phyloP scores from a whole-genome alignment of 371 early-diverging fungal species.

The Chytridium lagenaria region DNA sequence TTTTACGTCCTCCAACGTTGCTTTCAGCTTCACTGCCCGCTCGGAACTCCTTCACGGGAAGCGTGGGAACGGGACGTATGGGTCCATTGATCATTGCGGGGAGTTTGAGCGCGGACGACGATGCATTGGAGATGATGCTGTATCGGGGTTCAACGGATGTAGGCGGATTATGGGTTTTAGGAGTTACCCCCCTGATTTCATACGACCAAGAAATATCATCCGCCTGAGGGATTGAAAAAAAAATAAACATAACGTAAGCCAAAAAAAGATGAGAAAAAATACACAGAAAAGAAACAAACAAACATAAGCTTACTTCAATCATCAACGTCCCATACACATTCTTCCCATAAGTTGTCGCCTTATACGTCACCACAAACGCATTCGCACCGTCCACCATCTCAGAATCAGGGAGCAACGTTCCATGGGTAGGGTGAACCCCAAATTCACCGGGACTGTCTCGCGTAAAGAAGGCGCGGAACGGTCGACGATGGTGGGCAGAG shows the following conservation, averaged over 20 bases:
- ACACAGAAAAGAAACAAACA: constrained; percentile 5
- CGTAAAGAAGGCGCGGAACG: constrained; percentile 48
- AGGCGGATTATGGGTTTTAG: constrained; percentile 10
- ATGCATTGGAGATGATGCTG: not conserved
- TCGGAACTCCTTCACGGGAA: no score
- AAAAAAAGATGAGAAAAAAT: constrained; percentile 4
- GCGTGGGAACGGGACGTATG: no score
- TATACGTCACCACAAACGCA: constrained; percentile 49
- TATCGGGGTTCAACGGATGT: not conserved
- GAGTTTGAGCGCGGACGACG: no score
- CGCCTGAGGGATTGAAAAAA: constrained; percentile 27
- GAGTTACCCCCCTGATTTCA: constrained; percentile 48
- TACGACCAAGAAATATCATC: constrained; percentile 50
- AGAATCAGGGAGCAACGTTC: constrained; percentile 44
- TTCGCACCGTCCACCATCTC: constrained; percentile 36
- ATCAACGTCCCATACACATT: constrained; percentile 40
- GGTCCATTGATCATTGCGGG: no score
- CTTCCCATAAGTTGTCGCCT: constrained; percentile 48
- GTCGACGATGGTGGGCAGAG: constrained; percentile 20
- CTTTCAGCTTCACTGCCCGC: no score
- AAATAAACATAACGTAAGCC: not conserved
- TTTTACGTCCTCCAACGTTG: no score
- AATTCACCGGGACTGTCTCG: constrained; percentile 40
- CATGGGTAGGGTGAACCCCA: constrained; percentile 40
- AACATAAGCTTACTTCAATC: constrained; percentile 41